Evolutionary conservation across 495 filamentous ascomycete genomes (phyloP), one percentile per base, ranked within the genome.

Genomic region (Saxophila tyrrhenica): DNA sequence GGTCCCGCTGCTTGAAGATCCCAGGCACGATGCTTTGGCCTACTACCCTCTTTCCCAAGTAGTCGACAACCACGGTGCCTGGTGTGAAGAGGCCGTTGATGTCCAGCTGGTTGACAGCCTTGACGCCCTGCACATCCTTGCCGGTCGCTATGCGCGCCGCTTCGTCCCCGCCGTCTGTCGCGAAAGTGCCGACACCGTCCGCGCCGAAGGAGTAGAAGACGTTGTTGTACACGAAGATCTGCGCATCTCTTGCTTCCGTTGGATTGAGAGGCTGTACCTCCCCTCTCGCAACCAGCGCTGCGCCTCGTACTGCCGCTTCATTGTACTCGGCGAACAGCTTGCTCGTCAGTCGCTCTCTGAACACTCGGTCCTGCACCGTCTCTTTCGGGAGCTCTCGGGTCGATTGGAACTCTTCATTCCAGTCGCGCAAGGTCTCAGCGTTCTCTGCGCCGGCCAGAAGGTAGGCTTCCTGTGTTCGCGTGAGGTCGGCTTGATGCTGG

Each of bases 191-290:
- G 49, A 97, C 92, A 41, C 94, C 94, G 66, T 99, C 94, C 41
- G 91, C 92, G 58, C 94, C 94, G 63, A 95, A 96, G 2, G 92
- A 97, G 74, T 91, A 97, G 74, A 99, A 99, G 54, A 99, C 85
- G 70, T 97, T 97, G 74, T 97, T 97, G 72, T 96, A 97, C 16
- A 99, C 89, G 65, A 95, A 99, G 58, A 99, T 99, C 71, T 97
- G 94, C 2, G 94, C 94, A 68, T 97, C 89, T 45, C 75, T 78
- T 48, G 74, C 81, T 69, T 99, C 94, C 0, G 91, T 97, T 9
- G 94, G 94, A 70, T 99, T 99, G 49, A 99, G 72, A n/a, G 94
- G 89, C 32, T 89, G 84, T 51, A 99, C 82, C 67, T 99, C 94
- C 35, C 91, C 94, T 52, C 86, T 80, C 22, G 89, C 91, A 54